Percentiles rank a stretch among this genome's conserved stretches.
Conservation (phyloP, 2,329 filamentous ascomycete genomes). For the Sporothrix luriei region DNA sequence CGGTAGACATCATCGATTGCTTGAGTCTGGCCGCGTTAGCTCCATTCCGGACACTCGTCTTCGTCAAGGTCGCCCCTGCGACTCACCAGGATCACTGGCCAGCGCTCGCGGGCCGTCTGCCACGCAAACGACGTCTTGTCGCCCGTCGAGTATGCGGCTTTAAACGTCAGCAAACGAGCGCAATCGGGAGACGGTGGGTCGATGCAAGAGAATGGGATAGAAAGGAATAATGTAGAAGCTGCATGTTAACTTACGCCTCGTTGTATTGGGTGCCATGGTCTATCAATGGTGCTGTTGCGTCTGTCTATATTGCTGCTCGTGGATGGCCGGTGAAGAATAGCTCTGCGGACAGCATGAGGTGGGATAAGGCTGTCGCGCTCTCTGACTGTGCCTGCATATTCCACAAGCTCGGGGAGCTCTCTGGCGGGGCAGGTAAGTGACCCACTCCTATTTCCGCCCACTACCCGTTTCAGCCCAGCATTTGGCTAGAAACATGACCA, state of each 20-base stretch:
- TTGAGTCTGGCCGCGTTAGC: conserved; percentile 64
- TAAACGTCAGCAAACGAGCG: not conserved
- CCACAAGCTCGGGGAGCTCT: not conserved
- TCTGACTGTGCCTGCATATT: conserved; percentile 7
- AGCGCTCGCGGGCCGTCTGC: conserved; percentile 80
- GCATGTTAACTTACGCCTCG: conserved; percentile 4
- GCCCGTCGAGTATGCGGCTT: conserved; percentile 65
- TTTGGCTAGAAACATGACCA: too few relatives aligned
- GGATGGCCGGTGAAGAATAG: not conserved
- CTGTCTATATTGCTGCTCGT: too few relatives aligned
- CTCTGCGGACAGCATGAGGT: not conserved
- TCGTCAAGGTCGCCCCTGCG: not conserved
- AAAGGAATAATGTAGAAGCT: not conserved
- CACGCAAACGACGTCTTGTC: conserved; percentile 87
- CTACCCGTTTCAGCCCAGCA: too few relatives aligned
- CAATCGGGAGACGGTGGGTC: not conserved
- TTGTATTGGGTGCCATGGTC: not conserved
- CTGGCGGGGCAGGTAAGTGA: conserved; percentile 15
- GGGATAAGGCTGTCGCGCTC: conserved; percentile 17
- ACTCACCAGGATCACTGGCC: conserved; percentile 87
- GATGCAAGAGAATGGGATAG: not conserved
- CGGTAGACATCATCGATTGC: conserved; percentile 94
- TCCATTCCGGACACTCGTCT: too few relatives aligned
- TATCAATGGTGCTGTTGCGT: not conserved
- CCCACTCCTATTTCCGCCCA: too few relatives aligned